Evolutionary conservation across 2,329 filamentous ascomycete species (phyloP), one percentile per base, ranked within the genome.

Genomic region (Magnaporthiopsis rhizophila): DNA sequence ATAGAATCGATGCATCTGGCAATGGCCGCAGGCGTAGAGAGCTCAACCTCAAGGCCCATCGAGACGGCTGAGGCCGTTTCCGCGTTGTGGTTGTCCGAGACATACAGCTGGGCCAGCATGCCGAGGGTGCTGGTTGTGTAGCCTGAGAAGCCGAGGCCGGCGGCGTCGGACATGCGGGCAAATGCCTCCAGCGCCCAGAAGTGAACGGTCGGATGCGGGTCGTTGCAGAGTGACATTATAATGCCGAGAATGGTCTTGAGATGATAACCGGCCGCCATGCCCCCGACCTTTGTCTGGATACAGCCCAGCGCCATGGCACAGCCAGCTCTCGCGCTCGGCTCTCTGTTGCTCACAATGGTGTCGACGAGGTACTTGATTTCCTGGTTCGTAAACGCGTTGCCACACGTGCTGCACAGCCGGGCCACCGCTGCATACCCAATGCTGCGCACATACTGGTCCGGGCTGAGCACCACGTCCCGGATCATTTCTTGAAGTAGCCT

Each of bases 171-270:
- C 15, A 96, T 92, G 63, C 90, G 83, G 2, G 91, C 89, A 36
- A 99, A 77, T 12, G 92, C 94, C 73, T 97, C 92, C 59, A 99
- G 80, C 3, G 96, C 94, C 92, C 93, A 98, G 73, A 94, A 97
- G 75, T 99, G 95, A 11, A 99, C 95, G 0, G 91, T 88, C 0
- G 95, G 93, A 73, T 99, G 95, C 26, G 94, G 91, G 72, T 99
- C 95, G 69, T 93, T 97, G 74, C 92, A 94, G 12, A 99, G 83
- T 9, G 95, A 98, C 90, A 98, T 96, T n/a, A 99, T 80, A 56
- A 99, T 96, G 24, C 94, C 90, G n/a, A 97, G 84, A 62, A 99
- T 97, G 1, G 92, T 97, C 79, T 98, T 98, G 62, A 99, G 82
- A 74, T 99, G 95, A 70, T 95, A 92, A 3, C 93, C 92, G 64